A percentile compares a stretch with the other conserved stretches of the same genome.
Evolutionary conservation across 352 stramenopile species (phyloP).

Genomic region (Pythium rishiriense): DNA sequence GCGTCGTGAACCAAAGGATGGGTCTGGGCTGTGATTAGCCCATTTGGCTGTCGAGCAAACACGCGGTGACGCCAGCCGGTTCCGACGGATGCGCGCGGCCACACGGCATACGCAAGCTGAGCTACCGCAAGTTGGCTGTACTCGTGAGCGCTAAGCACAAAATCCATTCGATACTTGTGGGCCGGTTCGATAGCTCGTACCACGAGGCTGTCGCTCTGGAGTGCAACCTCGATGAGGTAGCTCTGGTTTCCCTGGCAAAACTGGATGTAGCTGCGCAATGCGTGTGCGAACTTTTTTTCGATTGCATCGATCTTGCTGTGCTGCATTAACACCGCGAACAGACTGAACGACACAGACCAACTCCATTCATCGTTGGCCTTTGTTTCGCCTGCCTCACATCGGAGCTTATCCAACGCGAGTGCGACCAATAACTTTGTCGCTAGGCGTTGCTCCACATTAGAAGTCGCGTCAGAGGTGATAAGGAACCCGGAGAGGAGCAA

Average conservation of each 20-base stretch:
- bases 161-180: slow-evolving; percentile 57
- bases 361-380: slow-evolving; percentile 28
- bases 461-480: neutral
- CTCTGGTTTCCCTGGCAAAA: slow-evolving; percentile 43
- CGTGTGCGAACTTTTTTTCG: slow-evolving; percentile 49
- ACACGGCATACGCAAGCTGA: slow-evolving; percentile 22
- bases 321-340: slow-evolving; percentile 51
- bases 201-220: slow-evolving; percentile 35
- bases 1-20: slow-evolving; percentile 38
- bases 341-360: slow-evolving; percentile 36
- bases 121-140: slow-evolving; percentile 30
- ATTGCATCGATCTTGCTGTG: slow-evolving; percentile 50
- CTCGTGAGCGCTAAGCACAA: slow-evolving; percentile 49
- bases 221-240: slow-evolving; percentile 43
- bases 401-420: slow-evolving; percentile 46
- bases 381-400: slow-evolving; percentile 25
- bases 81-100: slow-evolving; percentile 5
- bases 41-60: slow-evolving; percentile 29
- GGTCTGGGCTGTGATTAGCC: slow-evolving; percentile 42
- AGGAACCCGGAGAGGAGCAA: slow-evolving; percentile 43
- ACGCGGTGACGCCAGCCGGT: slow-evolving; percentile 9
- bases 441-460: slow-evolving; percentile 22
- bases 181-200: slow-evolving; percentile 53
- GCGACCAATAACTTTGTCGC: slow-evolving; percentile 42
- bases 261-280: slow-evolving; percentile 38